These are phyloP conservation scores for Cladosporium sp. DNA, from an alignment of 2,329 filamentous ascomycete species.

Conservation along the genomic window DNA sequence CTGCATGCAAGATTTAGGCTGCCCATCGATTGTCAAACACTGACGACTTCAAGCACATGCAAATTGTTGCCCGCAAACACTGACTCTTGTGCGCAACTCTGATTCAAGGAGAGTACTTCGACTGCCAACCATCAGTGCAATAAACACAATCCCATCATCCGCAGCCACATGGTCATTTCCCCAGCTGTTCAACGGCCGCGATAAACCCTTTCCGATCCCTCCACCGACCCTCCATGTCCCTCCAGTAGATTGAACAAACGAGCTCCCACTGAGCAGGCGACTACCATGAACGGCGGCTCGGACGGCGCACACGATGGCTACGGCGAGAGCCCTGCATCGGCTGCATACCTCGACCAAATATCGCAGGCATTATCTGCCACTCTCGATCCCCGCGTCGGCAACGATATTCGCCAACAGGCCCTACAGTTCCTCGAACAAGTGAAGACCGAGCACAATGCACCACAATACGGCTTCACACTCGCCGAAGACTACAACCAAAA, in stretches of 20 bases:
- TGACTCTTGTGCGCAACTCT: background rate
- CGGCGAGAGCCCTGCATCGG: conserved; percentile 23
- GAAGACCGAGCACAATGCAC: conserved; percentile 76
- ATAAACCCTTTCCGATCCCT: conserved; percentile 13
- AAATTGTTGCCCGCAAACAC: background rate
- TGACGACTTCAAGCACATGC: background rate
- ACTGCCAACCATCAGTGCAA: background rate
- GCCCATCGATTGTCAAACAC: conserved; percentile 4
- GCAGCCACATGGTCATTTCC: conserved; percentile 17
- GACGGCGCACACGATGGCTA: conserved; percentile 26
- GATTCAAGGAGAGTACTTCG: too few species aligned
- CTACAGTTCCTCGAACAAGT: conserved; percentile 82
- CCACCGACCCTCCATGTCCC: conserved; percentile 10
- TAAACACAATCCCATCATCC: conserved; percentile 5
- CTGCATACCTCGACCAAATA: conserved; percentile 61
- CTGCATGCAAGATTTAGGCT: background rate
- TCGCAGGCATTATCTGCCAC: conserved; percentile 84
- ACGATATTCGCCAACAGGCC: conserved; percentile 78
- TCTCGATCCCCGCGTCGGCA: conserved; percentile 77
- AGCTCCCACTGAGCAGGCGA: conserved; percentile 2
- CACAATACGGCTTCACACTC: conserved; percentile 79
- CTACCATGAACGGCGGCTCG: conserved; percentile 21
- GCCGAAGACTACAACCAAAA: conserved; percentile 74
- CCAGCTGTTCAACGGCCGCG: conserved; percentile 18
- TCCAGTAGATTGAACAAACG: conserved; percentile 5